Evolutionary conservation across 805 yeast genomes (phyloP), one percentile per base, ranked within the genome.

Genomic region (Wickerhamiella australiensis): DNA sequence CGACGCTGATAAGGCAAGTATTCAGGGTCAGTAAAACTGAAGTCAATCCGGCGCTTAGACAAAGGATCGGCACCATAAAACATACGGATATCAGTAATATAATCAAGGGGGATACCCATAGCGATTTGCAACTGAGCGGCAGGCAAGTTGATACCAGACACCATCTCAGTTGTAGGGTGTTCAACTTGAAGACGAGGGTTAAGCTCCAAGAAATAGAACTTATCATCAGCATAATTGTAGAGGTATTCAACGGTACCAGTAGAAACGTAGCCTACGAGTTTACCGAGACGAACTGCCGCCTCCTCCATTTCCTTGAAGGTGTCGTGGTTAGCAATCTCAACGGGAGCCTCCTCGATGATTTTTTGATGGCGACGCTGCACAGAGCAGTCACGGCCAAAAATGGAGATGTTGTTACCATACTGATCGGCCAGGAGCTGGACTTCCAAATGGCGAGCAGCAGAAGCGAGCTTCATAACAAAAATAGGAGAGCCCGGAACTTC

Each of bases 141-240:
- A 25, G 99, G 99, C 65, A 92, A 75, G 65, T 92, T 94, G 49
- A 92, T 96, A 57, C 98, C 98, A 21, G 95, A 82, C 51, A 87
- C 98, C 99, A 92, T 92, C 72, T 92, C 99, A 37, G 98, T 92
- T 42, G 98, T 92, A 62, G 99, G 99, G 75, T 92, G 99, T 76
- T 92, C 99, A 53, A 92, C 99, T 74, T 92, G 99, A 67, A 92
- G 76, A 75, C 99, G 85, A 61, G 99, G 98, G 67, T 92, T 92
- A 66, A 92, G 77, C 71, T 92, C 99, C 65, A 92, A 75, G 68
- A 92, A 92, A 75, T 88, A 92, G 66, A 90, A 92, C 65, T 88
- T 86, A 68, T 90, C 88, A 54, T 92, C 96, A 51, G 84, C 78
- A 65, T 87, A 92, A 23, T 96, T 86, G 66, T 92, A 92, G 59